Conservation (phyloP, 164 flowering plant species). For the Aristolochia californica region DNA sequence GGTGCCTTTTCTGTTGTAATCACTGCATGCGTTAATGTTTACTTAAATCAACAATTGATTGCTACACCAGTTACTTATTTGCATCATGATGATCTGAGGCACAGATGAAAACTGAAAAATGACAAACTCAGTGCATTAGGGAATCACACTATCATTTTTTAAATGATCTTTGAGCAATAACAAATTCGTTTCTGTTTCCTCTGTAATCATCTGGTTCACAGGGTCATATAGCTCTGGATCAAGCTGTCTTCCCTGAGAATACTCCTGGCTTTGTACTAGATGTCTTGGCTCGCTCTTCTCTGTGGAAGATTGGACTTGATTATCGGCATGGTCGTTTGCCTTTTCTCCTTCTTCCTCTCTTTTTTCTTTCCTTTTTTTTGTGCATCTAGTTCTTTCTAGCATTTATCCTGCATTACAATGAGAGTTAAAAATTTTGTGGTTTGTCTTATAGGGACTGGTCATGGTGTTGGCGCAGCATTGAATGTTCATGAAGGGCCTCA, state of each 20-base stretch:
- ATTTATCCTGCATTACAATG: neutral
- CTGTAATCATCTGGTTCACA: slow-evolving; percentile 19
- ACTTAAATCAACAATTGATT: neutral
- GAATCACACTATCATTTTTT: neutral
- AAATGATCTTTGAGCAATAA: neutral
- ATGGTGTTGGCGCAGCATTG: slow-evolving; percentile 96
- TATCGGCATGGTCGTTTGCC: slow-evolving; percentile 80
- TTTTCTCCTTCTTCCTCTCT: neutral
- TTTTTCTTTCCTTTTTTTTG: neutral
- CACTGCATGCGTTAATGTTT: neutral
- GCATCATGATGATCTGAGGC: too few relatives aligned
- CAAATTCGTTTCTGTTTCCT: neutral
- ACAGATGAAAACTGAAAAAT: too few relatives aligned
- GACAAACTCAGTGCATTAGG: too few relatives aligned
- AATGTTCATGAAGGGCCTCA: slow-evolving; percentile 99
- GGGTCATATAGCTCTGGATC: slow-evolving; percentile 98
- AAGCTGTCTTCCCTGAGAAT: slow-evolving; percentile 87
- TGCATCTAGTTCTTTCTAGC: neutral
- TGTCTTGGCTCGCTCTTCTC: slow-evolving; percentile 84
- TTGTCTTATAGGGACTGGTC: slow-evolving; percentile 75
- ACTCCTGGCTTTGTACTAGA: slow-evolving; percentile 96
- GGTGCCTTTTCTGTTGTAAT: slow-evolving; percentile 23
- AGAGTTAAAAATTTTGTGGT: neutral
- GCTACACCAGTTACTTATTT: neutral
- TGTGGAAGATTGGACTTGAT: slow-evolving; percentile 97